Percentiles rank a stretch among this genome's conserved stretches.
Evolutionary conservation across 177 flowering plant species (phyloP).

Genomic region (Telopea speciosissima): DNA sequence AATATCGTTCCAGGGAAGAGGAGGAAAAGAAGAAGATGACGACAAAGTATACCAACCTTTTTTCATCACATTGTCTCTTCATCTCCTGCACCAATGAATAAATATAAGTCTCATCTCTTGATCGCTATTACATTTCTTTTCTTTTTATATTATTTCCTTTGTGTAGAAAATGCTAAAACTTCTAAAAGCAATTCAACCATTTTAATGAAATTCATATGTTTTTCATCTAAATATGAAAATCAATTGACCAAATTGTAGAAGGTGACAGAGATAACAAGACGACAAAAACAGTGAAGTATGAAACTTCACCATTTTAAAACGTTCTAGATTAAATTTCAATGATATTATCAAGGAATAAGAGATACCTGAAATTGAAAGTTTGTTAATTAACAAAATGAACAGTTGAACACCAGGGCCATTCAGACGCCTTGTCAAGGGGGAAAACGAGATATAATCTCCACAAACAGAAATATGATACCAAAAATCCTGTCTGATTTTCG

Average conservation of each 20-base stretch:
- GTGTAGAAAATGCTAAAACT: too few relatives aligned
- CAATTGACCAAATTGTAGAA: not conserved
- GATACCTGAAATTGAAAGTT: not conserved
- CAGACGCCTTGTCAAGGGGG: not conserved
- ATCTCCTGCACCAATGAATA: constrained; percentile 61
- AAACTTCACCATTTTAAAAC: too few relatives aligned
- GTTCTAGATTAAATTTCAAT: not conserved
- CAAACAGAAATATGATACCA: not conserved
- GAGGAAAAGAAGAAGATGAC: constrained; percentile 1
- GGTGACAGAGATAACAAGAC: too few relatives aligned
- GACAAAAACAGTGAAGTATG: too few relatives aligned
- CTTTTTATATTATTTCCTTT: too few relatives aligned
- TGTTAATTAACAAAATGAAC: not conserved
- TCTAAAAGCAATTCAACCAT: not conserved
- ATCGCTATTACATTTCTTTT: not conserved
- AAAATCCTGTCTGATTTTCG: not conserved
- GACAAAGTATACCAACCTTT: constrained; percentile 46
- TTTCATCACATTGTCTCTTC: constrained; percentile 87
- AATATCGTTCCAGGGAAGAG: constrained; percentile 1
- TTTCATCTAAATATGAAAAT: not conserved
- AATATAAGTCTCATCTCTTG: not conserved
- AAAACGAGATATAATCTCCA: not conserved
- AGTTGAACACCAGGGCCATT: too few relatives aligned
- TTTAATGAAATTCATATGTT: too few relatives aligned
- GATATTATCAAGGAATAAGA: not conserved